These are phyloP conservation scores for Chloris gayana DNA, from an alignment of 176 grass and related monocot species.

Conservation along the genomic window DNA sequence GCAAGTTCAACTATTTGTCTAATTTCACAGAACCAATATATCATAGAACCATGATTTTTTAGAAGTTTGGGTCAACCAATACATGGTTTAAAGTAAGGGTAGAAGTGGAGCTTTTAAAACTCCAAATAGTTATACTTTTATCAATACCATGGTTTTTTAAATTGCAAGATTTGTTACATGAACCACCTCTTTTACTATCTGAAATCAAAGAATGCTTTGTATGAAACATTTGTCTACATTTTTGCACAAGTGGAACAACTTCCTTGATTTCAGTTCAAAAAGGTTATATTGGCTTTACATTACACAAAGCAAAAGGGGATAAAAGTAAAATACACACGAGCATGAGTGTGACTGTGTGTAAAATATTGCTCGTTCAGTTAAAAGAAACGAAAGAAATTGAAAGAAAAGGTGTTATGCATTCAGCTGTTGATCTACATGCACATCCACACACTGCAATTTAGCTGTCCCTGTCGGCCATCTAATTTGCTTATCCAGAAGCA, in stretches of 20 bases:
- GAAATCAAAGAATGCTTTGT: too few species aligned
- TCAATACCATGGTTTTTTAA: too few species aligned
- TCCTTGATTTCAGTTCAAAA: background rate
- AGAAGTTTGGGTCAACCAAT: too few species aligned
- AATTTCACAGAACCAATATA: too few species aligned
- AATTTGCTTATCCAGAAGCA: background rate
- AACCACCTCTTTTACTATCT: too few species aligned
- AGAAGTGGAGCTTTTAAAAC: too few species aligned
- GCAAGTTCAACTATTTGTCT: too few species aligned
- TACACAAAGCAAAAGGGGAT: background rate
- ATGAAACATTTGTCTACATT: too few species aligned
- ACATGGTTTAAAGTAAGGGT: too few species aligned
- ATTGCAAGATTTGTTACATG: too few species aligned
- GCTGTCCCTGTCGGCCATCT: background rate
- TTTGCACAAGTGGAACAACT: background rate
- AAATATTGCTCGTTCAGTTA: background rate
- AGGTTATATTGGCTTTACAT: background rate
- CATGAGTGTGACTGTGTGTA: background rate
- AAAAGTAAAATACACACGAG: background rate
- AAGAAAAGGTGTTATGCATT: background rate
- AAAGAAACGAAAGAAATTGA: background rate
- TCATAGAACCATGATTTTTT: too few species aligned
- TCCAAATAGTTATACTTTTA: too few species aligned
- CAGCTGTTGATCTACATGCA: background rate
- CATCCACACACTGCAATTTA: background rate